Base-by-base conservation (phyloP, 495 filamentous ascomycete species). In the Oidiodendron maius region DNA sequence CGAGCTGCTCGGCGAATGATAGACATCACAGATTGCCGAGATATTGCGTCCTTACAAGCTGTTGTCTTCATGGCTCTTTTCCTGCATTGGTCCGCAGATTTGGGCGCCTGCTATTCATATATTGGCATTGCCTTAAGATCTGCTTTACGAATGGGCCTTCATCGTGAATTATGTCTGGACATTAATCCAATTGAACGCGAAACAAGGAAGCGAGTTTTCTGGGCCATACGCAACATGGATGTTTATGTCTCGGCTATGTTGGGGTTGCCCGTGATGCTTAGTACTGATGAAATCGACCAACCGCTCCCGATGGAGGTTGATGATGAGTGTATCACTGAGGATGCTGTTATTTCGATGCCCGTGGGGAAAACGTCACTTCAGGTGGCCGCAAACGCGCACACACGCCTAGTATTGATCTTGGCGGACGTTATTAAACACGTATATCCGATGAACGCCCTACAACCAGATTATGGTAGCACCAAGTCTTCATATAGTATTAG, bases 11-110 rank as follows among this genome's bases (percentile, higher is more conserved):
- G 89, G 23, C 44, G 64, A 37, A 78, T 87, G 46, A 69, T 96
- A 51, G 91, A 97, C 59, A 83, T 96, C 51, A 94, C 91, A 3
- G 89, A 96, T 57, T 95, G 90, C 53, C 80, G 90, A 50, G 91
- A 96, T 65, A 71, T 97, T 38, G 76, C 68, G 10, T 89, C 89
- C 2, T 71, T 97, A n/a, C 91, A 97, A 61, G 84, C 86, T 1
- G 78, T 96, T 22, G 70, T 95, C 22, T 94, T 89, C 69, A 94
- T 95, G 86, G 86, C 95, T 35, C 69, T 96, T 1, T 97, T 96
- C 60, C 72, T 97, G 1, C 91, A 97, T 49, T 87, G 85, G 0
- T 90, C 93, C n/a, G 87, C 90, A 6, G 89, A 93, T 58, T 71
- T 96, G 45, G 91, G 87, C 57, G 91, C 86, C 17, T 97, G 91